Evolutionary conservation across 2,329 filamentous ascomycete genomes (phyloP).

Genomic region (Neonectria magnoliae): DNA sequence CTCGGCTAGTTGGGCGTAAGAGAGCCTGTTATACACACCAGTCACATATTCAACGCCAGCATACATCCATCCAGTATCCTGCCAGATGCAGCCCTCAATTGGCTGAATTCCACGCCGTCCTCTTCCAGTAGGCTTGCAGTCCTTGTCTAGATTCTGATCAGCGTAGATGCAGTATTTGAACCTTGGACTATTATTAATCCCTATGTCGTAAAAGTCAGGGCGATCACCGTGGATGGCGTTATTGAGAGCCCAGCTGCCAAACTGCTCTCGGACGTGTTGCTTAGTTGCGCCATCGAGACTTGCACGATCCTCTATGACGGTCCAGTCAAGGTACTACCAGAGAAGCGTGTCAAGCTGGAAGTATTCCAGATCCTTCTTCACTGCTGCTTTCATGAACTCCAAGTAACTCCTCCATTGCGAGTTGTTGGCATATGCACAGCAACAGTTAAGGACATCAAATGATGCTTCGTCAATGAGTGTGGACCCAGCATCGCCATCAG

Average conservation of each 20-base stretch:
- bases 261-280: not conserved
- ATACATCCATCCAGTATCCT: conserved; percentile 1
- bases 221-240: conserved; percentile 8
- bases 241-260: not conserved
- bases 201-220: not conserved
- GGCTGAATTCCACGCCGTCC: not conserved
- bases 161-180: not conserved
- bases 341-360: conserved; percentile 2
- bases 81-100: not conserved
- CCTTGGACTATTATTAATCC: not conserved
- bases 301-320: conserved; percentile 8
- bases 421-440: conserved; percentile 8
- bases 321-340: conserved; percentile 14
- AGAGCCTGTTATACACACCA: not conserved
- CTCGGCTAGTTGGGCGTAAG: not conserved
- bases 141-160: not conserved
- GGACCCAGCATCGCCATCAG: no score
- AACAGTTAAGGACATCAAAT: no score
- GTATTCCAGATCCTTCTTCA: not conserved
- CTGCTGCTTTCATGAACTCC: conserved; percentile 22
- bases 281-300: conserved; percentile 8
- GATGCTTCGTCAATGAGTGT: no score
- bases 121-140: not conserved
- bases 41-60: not conserved
- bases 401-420: conserved; percentile 21